Evolutionary conservation across 2,329 filamentous ascomycete genomes (phyloP).

Genomic region (Paramyrothecium sp.): DNA sequence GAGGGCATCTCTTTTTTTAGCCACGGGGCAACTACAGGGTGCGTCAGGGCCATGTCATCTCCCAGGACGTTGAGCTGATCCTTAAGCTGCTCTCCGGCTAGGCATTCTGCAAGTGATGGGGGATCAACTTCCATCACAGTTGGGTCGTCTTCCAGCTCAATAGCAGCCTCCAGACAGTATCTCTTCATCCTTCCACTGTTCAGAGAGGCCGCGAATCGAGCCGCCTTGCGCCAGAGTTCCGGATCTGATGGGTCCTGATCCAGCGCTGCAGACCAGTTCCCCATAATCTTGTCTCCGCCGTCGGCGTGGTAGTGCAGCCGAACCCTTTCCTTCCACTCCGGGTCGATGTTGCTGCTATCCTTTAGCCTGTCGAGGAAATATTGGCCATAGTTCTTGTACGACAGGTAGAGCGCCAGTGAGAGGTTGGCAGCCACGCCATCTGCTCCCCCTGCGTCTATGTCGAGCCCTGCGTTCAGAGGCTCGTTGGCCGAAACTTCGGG

Average conservation of each 20-base stretch:
- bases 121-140: constrained; percentile 61
- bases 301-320: constrained; percentile 27
- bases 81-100: constrained; percentile 62
- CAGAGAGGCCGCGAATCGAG: constrained; percentile 57
- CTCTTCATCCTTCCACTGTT: constrained; percentile 56
- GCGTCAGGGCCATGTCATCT: constrained; percentile 56
- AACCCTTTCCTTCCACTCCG: constrained; percentile 40
- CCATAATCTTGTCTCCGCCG: constrained; percentile 44
- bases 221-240: constrained; percentile 61
- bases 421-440: constrained; percentile 79
- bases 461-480: constrained; percentile 49
- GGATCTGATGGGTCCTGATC: constrained; percentile 67
- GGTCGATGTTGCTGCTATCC: constrained; percentile 40
- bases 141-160: constrained; percentile 67
- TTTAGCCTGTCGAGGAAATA: constrained; percentile 71
- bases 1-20: constrained; percentile 48
- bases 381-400: constrained; percentile 94
- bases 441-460: constrained; percentile 57
- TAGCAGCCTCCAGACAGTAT: constrained; percentile 64
- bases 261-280: constrained; percentile 57
- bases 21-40: constrained; percentile 61
- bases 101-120: constrained; percentile 60
- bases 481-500: constrained; percentile 40
- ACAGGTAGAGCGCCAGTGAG: constrained; percentile 85
- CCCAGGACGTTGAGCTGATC: constrained; percentile 50